phyloP scores from a whole-genome alignment of 108 stramenopile species.

The Stephanodiscus minutulus region DNA sequence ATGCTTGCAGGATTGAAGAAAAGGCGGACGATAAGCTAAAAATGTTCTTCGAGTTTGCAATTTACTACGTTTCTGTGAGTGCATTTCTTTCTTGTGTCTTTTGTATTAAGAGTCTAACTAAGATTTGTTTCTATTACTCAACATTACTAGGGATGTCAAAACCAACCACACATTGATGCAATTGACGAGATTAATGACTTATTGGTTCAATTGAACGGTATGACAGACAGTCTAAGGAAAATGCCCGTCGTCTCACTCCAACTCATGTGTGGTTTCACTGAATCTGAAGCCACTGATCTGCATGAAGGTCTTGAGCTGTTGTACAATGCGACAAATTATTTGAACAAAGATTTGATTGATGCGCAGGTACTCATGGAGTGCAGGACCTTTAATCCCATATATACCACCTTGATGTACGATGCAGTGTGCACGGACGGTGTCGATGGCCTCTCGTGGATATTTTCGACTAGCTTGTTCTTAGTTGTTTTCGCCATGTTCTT shows the following conservation, averaged over 20 bases:
- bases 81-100: background rate
- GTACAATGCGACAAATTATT: constrained; percentile 6
- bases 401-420: constrained; percentile 27
- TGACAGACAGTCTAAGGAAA: constrained; percentile 3
- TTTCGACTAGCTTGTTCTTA: constrained; percentile 13
- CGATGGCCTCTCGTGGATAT: constrained; percentile 35
- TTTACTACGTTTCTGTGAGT: constrained; percentile 30
- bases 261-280: background rate
- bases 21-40: background rate
- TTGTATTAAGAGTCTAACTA: background rate
- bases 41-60: constrained; percentile 10
- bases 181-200: background rate
- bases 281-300: constrained; percentile 13
- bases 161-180: background rate
- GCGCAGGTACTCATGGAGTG: constrained; percentile 23
- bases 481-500: constrained; percentile 44
- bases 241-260: background rate
- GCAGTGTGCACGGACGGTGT: constrained; percentile 34
- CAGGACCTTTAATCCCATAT: constrained; percentile 30
- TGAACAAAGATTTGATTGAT: constrained; percentile 14
- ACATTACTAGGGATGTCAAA: constrained; percentile 2
- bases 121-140: background rate
- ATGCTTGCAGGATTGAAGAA: background rate
- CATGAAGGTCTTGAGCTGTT: constrained; percentile 23
- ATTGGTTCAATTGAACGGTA: background rate